Evolutionary conservation across 2,329 filamentous ascomycete genomes (phyloP).

Genomic region (Fusarium protoensiforme): DNA sequence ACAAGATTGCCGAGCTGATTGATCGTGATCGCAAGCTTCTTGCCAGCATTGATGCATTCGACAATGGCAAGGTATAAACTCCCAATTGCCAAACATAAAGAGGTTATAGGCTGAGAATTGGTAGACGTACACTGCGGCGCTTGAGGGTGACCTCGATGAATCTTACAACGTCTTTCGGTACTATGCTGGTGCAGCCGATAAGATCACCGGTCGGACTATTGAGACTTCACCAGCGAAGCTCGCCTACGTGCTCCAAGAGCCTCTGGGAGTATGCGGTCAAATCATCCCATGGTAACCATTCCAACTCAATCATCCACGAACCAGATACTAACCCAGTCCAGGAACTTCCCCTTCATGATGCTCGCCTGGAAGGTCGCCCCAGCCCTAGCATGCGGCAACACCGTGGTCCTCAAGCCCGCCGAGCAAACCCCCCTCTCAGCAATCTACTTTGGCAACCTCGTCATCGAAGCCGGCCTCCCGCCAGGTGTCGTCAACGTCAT

Average conservation of each 20-base stretch:
- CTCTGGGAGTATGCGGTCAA: slow-evolving; percentile 73
- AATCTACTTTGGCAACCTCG: slow-evolving; percentile 69
- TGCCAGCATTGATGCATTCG: slow-evolving; percentile 27
- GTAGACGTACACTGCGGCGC: slow-evolving; percentile 48
- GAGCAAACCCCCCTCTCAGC: slow-evolving; percentile 70
- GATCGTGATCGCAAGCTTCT: slow-evolving; percentile 18
- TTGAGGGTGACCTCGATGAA: slow-evolving; percentile 66
- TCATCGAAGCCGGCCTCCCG: slow-evolving; percentile 78
- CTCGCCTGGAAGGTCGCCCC: slow-evolving; percentile 77
- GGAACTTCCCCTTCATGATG: slow-evolving; percentile 48
- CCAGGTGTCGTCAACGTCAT: slow-evolving; percentile 77
- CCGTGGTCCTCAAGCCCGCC: slow-evolving; percentile 67
- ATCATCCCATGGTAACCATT: slow-evolving; percentile 67
- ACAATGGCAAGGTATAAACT: slow-evolving; percentile 34
- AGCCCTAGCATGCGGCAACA: slow-evolving; percentile 69
- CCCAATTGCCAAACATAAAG: background rate
- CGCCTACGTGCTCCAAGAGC: slow-evolving; percentile 75
- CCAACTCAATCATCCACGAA: rapidly evolving
- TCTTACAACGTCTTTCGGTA: slow-evolving; percentile 63
- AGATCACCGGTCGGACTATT: slow-evolving; percentile 75
- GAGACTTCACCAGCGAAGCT: slow-evolving; percentile 71
- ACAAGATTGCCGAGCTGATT: slow-evolving; percentile 20
- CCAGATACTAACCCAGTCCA: background rate
- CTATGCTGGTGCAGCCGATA: slow-evolving; percentile 77
- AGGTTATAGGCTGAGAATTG: no score